Conservation (phyloP, 805 yeast genomes). For the Metschnikowia colocasiae region DNA sequence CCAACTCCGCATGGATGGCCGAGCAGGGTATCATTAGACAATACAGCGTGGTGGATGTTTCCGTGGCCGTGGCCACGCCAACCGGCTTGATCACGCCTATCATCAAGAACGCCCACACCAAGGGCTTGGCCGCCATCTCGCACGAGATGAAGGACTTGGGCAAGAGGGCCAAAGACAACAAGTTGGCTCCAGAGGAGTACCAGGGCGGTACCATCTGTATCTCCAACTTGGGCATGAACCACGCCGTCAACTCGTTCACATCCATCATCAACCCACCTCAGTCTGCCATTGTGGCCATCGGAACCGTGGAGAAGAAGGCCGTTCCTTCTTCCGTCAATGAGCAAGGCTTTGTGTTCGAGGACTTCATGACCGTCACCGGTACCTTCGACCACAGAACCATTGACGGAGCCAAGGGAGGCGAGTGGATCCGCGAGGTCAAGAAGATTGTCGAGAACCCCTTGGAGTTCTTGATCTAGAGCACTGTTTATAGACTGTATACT, state of each 20-base stretch:
- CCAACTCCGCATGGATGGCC: slow-evolving; percentile 91
- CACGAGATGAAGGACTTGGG: slow-evolving; percentile 86
- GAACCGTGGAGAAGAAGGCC: slow-evolving; percentile 88
- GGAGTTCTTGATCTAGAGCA: slow-evolving; percentile 61
- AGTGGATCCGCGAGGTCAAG: slow-evolving; percentile 91
- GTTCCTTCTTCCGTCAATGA: slow-evolving; percentile 89
- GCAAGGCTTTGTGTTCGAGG: slow-evolving; percentile 89
- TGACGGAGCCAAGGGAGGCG: slow-evolving; percentile 98
- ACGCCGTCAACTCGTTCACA: slow-evolving; percentile 87
- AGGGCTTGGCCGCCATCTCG: slow-evolving; percentile 84
- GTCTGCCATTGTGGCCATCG: slow-evolving; percentile 88
- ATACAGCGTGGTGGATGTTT: slow-evolving; percentile 87
- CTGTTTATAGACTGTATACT: neutral
- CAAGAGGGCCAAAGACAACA: slow-evolving; percentile 91
- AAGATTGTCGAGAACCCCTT: slow-evolving; percentile 91
- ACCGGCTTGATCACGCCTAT: slow-evolving; percentile 96
- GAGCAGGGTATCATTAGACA: slow-evolving; percentile 87
- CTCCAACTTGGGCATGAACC: slow-evolving; percentile 98
- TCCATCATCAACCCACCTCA: slow-evolving; percentile 99
- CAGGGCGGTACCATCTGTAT: slow-evolving; percentile 99
- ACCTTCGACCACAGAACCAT: slow-evolving; percentile 97
- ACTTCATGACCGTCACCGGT: slow-evolving; percentile 87
- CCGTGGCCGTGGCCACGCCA: slow-evolving; percentile 98
- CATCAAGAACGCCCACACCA: slow-evolving; percentile 79
- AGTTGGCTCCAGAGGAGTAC: slow-evolving; percentile 93